phyloP scores from a whole-genome alignment of 176 grass and related monocot species.

The Cenchrus americanus region DNA sequence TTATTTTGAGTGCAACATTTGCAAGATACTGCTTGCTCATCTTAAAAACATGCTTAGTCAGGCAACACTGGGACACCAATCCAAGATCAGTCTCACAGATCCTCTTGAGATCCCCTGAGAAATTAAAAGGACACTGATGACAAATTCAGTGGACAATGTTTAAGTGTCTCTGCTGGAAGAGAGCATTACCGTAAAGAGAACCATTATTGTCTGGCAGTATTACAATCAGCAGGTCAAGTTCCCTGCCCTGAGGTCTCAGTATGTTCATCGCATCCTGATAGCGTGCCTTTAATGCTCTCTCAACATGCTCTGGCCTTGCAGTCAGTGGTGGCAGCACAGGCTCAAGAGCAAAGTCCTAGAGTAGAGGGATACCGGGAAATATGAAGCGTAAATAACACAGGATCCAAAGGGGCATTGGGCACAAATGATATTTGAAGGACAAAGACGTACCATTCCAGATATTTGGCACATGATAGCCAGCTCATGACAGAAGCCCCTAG shows the following conservation, averaged over 20 bases:
- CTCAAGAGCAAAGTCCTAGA: constrained; percentile 76
- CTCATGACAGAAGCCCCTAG: constrained; percentile 75
- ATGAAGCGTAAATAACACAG: not conserved
- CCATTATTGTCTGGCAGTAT: constrained; percentile 90
- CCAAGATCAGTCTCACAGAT: constrained; percentile 97
- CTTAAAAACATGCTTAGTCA: constrained; percentile 95
- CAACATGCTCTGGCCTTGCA: constrained; percentile 78
- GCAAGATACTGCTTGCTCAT: constrained; percentile 97
- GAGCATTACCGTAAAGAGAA: constrained; percentile 75
- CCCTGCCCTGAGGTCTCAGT: constrained; percentile 65
- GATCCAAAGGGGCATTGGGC: not conserved
- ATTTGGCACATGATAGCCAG: constrained; percentile 86
- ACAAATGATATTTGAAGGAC: constrained; percentile 2
- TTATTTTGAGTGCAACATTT: constrained; percentile 96
- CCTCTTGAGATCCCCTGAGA: constrained; percentile 86
- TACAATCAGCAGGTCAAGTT: constrained; percentile 88
- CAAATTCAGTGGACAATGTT: constrained; percentile 13
- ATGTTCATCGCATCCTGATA: constrained; percentile 80
- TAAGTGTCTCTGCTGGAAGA: constrained; percentile 4
- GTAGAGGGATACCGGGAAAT: not conserved
- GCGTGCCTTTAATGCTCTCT: constrained; percentile 73
- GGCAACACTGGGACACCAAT: constrained; percentile 95
- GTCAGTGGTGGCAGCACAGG: constrained; percentile 73
- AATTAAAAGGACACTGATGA: constrained; percentile 24
- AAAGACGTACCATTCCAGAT: constrained; percentile 78